phyloP scores from a whole-genome alignment of 2,329 filamentous ascomycete genomes.

The Thielaviopsis populi region DNA sequence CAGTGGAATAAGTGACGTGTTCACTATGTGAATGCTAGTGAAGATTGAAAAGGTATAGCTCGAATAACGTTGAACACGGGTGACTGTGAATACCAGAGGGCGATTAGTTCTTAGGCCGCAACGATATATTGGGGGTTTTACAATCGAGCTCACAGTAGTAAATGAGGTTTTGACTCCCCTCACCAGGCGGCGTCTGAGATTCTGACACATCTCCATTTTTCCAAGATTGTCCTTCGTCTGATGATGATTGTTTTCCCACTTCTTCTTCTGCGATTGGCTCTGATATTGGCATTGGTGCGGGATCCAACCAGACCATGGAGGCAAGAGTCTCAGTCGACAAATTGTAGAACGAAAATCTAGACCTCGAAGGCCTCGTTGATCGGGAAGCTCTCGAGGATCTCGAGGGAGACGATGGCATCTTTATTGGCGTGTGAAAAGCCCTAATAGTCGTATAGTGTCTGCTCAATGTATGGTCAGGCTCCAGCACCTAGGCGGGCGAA shows the following conservation, averaged over 20 bases:
- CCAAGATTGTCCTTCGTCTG: slow-evolving; percentile 26
- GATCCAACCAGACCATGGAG: slow-evolving; percentile 65
- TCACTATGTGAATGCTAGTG: slow-evolving; percentile 60
- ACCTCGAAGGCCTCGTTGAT: slow-evolving; percentile 8
- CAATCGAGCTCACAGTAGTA: slow-evolving; percentile 49
- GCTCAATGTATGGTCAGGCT: no score
- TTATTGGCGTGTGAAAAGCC: neutral
- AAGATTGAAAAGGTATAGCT: slow-evolving; percentile 73
- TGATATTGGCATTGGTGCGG: slow-evolving; percentile 68
- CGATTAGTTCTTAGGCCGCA: neutral
- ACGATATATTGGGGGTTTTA: neutral
- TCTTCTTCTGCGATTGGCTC: slow-evolving; percentile 32
- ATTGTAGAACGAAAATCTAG: slow-evolving; percentile 14
- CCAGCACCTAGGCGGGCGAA: no score
- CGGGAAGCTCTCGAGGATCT: slow-evolving; percentile 6
- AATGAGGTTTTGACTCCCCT: slow-evolving; percentile 26
- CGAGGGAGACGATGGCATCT: slow-evolving; percentile 9
- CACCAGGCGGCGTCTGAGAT: slow-evolving; percentile 42
- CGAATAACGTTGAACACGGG: slow-evolving; percentile 71
- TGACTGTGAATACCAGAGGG: slow-evolving; percentile 34
- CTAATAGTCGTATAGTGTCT: neutral
- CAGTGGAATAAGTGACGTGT: slow-evolving; percentile 68
- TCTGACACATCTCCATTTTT: slow-evolving; percentile 26
- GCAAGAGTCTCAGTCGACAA: slow-evolving; percentile 14
- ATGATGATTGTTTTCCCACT: slow-evolving; percentile 30